Evolutionary conservation across 371 early-diverging fungal genomes (phyloP), one percentile per base, ranked within the genome.

Genomic region (Smittium culicis): DNA sequence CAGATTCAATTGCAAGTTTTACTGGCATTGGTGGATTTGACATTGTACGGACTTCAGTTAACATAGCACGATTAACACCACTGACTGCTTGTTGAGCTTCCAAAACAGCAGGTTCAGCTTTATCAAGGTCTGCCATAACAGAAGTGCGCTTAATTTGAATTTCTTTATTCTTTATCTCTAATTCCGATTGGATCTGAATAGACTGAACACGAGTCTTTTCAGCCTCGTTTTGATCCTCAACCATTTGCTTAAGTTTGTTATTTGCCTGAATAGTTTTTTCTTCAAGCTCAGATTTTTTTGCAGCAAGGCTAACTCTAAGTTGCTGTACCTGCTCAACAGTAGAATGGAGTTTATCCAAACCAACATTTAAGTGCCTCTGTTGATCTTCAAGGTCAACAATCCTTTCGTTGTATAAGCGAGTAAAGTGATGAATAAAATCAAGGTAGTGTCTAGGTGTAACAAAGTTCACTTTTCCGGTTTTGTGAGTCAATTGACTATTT

Each of bases 1-100:
- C 98, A 60, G 94, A 87, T 69, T 98, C 98, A 89, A 99, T 91
- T 24, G 98, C 93, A 70, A 96, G 76, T 73, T 96, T 96, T 70
- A 99, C 96, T 3, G 90, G 89, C 70, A 85, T 88, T 1, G 99
- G 99, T 66, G 99, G 99, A 69, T 94, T 98, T 64, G 86, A 87
- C 99, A 99, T 99, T 0, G 91, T 74, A 73, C 98, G 88, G 2
- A 99, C 93, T 83, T 99, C 99, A n/a, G 94, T 91, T 73, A 99
- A 81, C 66, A 96, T 95, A 67, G 93, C 88, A 80, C 91, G 93
- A 77, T 94, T 94, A 77, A 99, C 96, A 76, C 85, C 88, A 54
- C 85, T 83, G 66, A 99, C 98, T 72, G 91, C 88, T 68, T 86
- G 84, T 73, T 93, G 93, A 25, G 99, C 98, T 76, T 98, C 97